Percentiles rank a stretch among this genome's conserved stretches.
These are phyloP conservation scores for Colletotrichum abscissum DNA, from an alignment of 2,329 filamentous ascomycete genomes.

Conservation along the genomic window DNA sequence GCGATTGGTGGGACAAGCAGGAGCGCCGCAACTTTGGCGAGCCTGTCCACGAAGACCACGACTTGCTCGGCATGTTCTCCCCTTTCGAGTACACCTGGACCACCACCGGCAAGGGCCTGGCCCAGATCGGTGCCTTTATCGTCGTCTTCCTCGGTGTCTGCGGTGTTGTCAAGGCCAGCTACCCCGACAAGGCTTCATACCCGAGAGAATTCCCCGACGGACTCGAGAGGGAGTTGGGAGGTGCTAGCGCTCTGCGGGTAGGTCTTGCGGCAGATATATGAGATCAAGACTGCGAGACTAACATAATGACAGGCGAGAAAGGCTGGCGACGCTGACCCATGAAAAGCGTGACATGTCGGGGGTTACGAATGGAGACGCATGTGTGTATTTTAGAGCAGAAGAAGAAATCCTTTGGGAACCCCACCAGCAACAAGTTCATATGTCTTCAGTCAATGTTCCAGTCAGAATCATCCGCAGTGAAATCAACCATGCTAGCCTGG, in stretches of 20 bases:
- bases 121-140: conserved; percentile 77
- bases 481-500: not conserved
- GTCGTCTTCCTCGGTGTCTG: conserved; percentile 71
- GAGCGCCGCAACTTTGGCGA: conserved; percentile 97
- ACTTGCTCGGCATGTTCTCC: conserved; percentile 89
- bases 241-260: conserved; percentile 73
- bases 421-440: conserved; percentile 26
- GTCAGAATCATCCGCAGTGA: not conserved
- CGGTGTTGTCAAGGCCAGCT: conserved; percentile 75
- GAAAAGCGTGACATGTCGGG: conserved; percentile 28
- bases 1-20: conserved; percentile 96
- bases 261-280: conserved; percentile 46
- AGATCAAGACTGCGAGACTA: conserved; percentile 7
- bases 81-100: conserved; percentile 89
- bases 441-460: not conserved
- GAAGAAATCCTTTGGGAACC: conserved; percentile 27
- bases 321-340: conserved; percentile 66
- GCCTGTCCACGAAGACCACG: conserved; percentile 95
- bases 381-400: conserved; percentile 36
- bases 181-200: conserved; percentile 77
- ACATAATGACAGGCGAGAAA: conserved; percentile 59
- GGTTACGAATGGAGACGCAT: conserved; percentile 23
- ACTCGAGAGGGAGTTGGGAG: conserved; percentile 80
- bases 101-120: conserved; percentile 74
- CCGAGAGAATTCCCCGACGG: conserved; percentile 80